Evolutionary conservation across 2,329 filamentous ascomycete species (phyloP).

Genomic region (Leptodontidium sp.): DNA sequence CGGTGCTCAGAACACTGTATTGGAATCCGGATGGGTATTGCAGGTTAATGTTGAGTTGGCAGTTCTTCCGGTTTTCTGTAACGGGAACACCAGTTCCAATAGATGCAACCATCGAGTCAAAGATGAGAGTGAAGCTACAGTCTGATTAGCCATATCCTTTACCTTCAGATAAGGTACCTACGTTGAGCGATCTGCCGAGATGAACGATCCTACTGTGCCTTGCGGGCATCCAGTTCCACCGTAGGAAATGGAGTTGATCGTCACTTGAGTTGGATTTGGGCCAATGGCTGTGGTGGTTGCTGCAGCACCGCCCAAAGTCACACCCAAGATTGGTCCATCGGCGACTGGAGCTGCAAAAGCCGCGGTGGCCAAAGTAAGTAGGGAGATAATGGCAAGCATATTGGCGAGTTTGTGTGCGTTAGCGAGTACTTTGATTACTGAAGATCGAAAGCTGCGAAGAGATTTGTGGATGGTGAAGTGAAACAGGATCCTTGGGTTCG

Average conservation of each 20-base stretch:
- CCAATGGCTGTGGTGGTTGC: constrained; percentile 35
- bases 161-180: constrained; percentile 35
- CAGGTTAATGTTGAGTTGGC: constrained; percentile 61
- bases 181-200: constrained; percentile 54
- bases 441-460: constrained; percentile 11
- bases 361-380: constrained; percentile 36
- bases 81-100: constrained; percentile 54
- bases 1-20: constrained; percentile 59
- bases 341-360: constrained; percentile 37
- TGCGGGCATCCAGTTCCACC: constrained; percentile 58
- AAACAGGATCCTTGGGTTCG: constrained; percentile 17
- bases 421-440: constrained; percentile 9
- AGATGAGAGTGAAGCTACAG: constrained; percentile 57
- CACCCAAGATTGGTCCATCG: constrained; percentile 34
- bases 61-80: constrained; percentile 59
- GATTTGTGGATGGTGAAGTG: constrained; percentile 28
- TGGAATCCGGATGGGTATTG: constrained; percentile 60
- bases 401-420: not conserved
- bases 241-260: constrained; percentile 54
- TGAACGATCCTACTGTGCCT: constrained; percentile 52
- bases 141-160: constrained; percentile 29
- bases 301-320: constrained; percentile 23
- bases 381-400: constrained; percentile 36
- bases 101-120: constrained; percentile 59
- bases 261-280: constrained; percentile 49